These are phyloP conservation scores for Brassica incana DNA, from an alignment of 345 rosid genomes.

Conservation along the genomic window DNA sequence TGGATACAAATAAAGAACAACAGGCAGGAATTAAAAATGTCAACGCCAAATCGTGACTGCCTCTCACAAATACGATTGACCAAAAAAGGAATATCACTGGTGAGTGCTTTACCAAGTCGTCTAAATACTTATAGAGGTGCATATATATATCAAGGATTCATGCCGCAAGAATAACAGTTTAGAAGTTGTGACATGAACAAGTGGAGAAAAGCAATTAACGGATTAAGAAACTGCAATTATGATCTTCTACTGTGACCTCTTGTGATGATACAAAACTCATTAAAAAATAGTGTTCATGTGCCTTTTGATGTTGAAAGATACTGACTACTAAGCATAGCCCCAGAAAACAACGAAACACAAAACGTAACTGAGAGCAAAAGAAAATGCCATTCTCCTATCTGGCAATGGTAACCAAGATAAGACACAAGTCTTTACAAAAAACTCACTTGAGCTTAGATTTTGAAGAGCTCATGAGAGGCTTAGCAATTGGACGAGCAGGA, in stretches of 20 bases:
- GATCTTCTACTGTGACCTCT: background rate
- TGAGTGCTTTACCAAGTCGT: no score
- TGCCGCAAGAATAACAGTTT: background rate
- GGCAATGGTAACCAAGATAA: no score
- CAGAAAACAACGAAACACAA: background rate
- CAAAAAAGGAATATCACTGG: background rate
- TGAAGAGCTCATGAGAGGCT: slow-evolving; percentile 74
- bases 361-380: no score
- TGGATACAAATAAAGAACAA: no score
- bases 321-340: background rate
- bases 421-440: no score
- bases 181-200: background rate
- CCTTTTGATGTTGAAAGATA: background rate
- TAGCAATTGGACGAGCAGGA: slow-evolving; percentile 67
- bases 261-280: background rate
- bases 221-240: background rate
- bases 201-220: background rate
- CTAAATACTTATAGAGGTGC: background rate
- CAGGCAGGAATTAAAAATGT: background rate
- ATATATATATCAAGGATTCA: background rate
- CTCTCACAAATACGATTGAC: background rate
- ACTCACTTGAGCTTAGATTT: slow-evolving; percentile 81
- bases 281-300: background rate
- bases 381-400: no score
- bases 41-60: background rate